These are phyloP conservation scores for Hericium erinaceus DNA, from an alignment of 768 basidiomycete species.

Conservation along the genomic window DNA sequence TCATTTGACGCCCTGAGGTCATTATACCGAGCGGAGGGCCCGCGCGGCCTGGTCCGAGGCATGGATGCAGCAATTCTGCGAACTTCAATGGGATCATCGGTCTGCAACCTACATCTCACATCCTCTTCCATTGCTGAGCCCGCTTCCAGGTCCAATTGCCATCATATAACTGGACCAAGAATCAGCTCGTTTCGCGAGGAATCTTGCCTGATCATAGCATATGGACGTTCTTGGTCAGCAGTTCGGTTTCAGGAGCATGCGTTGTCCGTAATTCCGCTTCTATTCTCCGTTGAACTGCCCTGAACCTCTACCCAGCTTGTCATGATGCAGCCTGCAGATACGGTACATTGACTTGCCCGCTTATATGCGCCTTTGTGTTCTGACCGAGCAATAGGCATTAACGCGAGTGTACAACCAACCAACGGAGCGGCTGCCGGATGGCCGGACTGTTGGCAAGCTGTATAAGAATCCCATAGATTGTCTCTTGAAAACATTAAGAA, in stretches of 20 bases:
- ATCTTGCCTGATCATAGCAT: conserved; percentile 69
- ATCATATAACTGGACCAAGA: conserved; percentile 91
- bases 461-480: conserved; percentile 95
- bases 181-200: conserved; percentile 56
- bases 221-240: conserved; percentile 83
- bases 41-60: conserved; percentile 77
- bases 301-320: conserved; percentile 42
- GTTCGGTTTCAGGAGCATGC: conserved; percentile 82
- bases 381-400: conserved; percentile 43
- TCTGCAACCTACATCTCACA: conserved; percentile 18
- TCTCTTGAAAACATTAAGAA: conserved; percentile 88
- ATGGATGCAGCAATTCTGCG: conserved; percentile 90
- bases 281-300: conserved; percentile 2
- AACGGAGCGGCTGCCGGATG: conserved; percentile 59
- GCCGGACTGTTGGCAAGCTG: conserved; percentile 60
- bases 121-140: not conserved
- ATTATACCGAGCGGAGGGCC: conserved; percentile 70
- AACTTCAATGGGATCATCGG: conserved; percentile 92
- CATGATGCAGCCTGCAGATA: conserved; percentile 93
- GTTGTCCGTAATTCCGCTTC: conserved; percentile 50
- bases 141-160: conserved; percentile 78
- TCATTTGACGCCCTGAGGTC: conserved; percentile 74
- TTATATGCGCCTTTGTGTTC: not conserved
- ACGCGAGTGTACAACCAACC: conserved; percentile 98
- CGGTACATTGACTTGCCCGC: conserved; percentile 38